Evolutionary conservation across 208 protist species (phyloP).

Genomic region (Leishmania tropica): DNA sequence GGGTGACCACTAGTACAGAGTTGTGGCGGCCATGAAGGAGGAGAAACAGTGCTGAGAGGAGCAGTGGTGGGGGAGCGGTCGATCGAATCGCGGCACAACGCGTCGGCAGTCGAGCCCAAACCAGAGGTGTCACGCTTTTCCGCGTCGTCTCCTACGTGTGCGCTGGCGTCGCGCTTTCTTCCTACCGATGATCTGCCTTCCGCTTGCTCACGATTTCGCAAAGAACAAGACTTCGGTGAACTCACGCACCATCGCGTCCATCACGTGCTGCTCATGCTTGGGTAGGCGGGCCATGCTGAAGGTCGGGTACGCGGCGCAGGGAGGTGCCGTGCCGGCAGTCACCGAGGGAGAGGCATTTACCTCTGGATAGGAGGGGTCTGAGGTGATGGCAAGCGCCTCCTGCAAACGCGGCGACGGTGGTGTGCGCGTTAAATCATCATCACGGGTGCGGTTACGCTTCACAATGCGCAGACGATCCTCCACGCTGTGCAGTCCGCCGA

Average conservation of each 20-base stretch:
- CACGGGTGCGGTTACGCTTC: constrained; percentile 57
- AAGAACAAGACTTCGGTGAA: constrained; percentile 75
- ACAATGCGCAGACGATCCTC: constrained; percentile 81
- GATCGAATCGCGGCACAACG: not conserved
- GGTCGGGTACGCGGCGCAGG: constrained; percentile 67
- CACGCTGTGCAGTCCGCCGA: constrained; percentile 34
- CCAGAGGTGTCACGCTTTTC: not conserved
- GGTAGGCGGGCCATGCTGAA: constrained; percentile 54
- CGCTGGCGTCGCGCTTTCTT: not conserved
- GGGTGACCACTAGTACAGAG: not conserved
- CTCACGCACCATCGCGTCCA: constrained; percentile 73
- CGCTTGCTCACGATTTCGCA: constrained; percentile 5
- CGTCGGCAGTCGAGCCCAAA: not conserved
- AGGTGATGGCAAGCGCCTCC: not conserved
- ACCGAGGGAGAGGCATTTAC: not conserved
- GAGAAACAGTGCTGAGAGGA: not conserved
- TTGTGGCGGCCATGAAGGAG: not conserved
- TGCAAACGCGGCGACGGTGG: constrained; percentile 1
- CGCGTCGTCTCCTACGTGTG: not conserved
- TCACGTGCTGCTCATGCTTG: constrained; percentile 74
- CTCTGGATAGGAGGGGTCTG: not conserved
- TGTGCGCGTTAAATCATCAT: constrained; percentile 2
- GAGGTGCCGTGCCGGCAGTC: constrained; percentile 30
- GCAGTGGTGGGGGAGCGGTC: not conserved
- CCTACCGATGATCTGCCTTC: not conserved